Conservation (phyloP, 768 basidiomycete species). For the Boletus barrowsii region DNA sequence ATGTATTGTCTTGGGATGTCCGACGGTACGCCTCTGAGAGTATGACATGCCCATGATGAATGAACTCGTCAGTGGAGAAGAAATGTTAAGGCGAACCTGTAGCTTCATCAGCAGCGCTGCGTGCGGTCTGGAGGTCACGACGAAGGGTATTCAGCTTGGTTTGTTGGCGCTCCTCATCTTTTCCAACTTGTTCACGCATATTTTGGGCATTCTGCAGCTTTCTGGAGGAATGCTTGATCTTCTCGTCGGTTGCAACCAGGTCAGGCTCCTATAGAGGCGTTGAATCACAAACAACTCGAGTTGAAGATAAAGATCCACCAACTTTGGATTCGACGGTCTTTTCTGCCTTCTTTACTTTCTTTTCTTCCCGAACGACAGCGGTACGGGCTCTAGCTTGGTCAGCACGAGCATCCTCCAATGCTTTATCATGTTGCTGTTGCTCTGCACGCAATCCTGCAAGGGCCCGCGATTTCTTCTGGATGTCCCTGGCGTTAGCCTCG, state of each 20-base stretch:
- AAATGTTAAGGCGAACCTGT: slow-evolving; percentile 51
- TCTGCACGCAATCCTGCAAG: slow-evolving; percentile 66
- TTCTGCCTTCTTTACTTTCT: slow-evolving; percentile 85
- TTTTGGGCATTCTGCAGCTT: slow-evolving; percentile 71
- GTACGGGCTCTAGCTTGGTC: slow-evolving; percentile 78
- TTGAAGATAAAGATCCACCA: slow-evolving; percentile 9
- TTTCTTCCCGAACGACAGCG: slow-evolving; percentile 79
- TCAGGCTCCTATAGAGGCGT: slow-evolving; percentile 66
- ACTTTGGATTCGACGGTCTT: slow-evolving; percentile 85
- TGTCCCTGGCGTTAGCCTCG: slow-evolving; percentile 63
- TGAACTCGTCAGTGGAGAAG: neutral
- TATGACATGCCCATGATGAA: slow-evolving; percentile 8
- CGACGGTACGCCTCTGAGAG: slow-evolving; percentile 67
- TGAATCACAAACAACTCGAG: neutral
- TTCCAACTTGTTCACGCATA: slow-evolving; percentile 59
- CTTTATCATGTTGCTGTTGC: slow-evolving; percentile 67
- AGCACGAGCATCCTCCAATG: slow-evolving; percentile 67
- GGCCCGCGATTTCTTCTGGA: slow-evolving; percentile 71
- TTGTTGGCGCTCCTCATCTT: slow-evolving; percentile 52
- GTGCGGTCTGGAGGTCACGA: slow-evolving; percentile 64
- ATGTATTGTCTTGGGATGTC: slow-evolving; percentile 69
- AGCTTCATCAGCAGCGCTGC: slow-evolving; percentile 69
- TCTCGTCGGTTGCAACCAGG: slow-evolving; percentile 78
- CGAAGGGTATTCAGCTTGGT: slow-evolving; percentile 54
- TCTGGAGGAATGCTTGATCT: slow-evolving; percentile 80